Conservation (phyloP, 208 protist species). For the Trypanosoma boissoni region DNA sequence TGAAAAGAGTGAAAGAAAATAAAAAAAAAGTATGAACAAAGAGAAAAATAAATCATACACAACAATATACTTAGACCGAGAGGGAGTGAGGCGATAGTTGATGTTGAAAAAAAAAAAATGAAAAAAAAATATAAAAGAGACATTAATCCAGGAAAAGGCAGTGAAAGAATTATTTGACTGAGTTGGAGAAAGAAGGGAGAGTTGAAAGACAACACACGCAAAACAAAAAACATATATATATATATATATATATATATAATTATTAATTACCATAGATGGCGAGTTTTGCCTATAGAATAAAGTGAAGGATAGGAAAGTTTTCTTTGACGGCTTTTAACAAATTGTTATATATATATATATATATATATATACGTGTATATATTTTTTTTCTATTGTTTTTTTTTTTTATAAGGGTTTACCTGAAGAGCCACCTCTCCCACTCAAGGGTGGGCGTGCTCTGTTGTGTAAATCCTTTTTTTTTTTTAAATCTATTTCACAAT, state of each 20-base stretch:
- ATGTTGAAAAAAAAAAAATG: not conserved
- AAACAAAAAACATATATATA: not conserved
- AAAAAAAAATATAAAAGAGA: no score
- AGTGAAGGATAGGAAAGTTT: no score
- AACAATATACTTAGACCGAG: not conserved
- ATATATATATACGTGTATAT: constrained; percentile 1
- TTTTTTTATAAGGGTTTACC: not conserved
- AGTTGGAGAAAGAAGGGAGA: not conserved
- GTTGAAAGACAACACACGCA: not conserved
- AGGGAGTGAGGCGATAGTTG: not conserved
- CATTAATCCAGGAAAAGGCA: no score
- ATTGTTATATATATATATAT: not conserved
- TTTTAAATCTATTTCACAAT: no score
- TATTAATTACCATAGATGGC: not conserved
- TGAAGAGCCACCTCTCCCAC: no score
- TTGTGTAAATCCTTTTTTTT: not conserved
- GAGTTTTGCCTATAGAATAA: not conserved
- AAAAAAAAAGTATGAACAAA: no score
- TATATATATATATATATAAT: constrained; percentile 1
- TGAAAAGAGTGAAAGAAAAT: no score
- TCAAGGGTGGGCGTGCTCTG: no score
- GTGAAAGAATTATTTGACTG: no score
- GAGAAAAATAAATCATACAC: no score
- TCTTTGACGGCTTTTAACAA: no score
- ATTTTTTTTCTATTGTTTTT: constrained; percentile 11